Evolutionary conservation across 2,329 filamentous ascomycete genomes (phyloP), one percentile per base, ranked within the genome.

Genomic region (Colletotrichum plurivorum): DNA sequence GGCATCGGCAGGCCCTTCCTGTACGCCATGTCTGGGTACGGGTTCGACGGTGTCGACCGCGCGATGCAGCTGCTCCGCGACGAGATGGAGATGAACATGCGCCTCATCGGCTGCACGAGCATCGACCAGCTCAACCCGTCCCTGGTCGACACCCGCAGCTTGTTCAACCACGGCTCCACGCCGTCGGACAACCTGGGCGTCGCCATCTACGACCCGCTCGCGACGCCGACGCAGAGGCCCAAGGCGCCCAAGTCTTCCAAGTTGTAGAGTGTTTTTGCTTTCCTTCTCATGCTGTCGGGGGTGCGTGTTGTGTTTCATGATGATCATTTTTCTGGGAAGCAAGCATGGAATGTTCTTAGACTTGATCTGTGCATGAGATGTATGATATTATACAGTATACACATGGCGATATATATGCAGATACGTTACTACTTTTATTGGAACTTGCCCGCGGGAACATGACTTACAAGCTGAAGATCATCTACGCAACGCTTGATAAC

Each of bases 1-100:
- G 96, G 96, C 48, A 97, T 99, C 75, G 96, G 96, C 4, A 87
- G 96, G 5, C 96, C 96, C 25, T 98, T 99, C 85, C 82, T 99
- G 69, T 99, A 95, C 78, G 95, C 96, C 76, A 98, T 99, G 95
- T 93, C 92, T 71, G 90, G 94, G 10, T 98, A 98, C 76, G 96
- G 96, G 1, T 83, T 94, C 69, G 86, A 91, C 2, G 96, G 96
- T 72, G 95, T 98, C 20, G 93, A 97, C 77, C 89, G 94, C 41
- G 96, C 96, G 39, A 97, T 98, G 92, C 92, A 94, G 81, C 84
- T 97, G 67, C 87, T 97, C 74, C 94, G 93, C 83, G 96, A 98
- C 76, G 96, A 99, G 87, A 93, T 99, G 89, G 94, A 97, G 84
- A 98, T 98, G 95, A 96, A 95, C 77, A 98, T 99, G 96, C 90